phyloP scores from a whole-genome alignment of 192 early-diverging fungal species.

The Neocallimastix lanati region DNA sequence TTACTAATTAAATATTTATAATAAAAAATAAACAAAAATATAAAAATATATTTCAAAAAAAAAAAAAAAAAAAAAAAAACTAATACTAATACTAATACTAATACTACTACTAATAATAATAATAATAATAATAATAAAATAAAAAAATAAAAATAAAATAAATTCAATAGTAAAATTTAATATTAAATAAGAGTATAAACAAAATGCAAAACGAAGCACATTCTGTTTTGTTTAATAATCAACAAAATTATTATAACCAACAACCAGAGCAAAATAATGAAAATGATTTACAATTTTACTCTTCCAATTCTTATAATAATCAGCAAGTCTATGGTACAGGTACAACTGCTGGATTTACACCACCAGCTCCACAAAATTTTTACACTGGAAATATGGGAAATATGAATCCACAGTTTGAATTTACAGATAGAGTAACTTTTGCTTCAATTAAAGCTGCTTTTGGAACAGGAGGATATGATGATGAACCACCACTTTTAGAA shows the following conservation, averaged over 20 bases:
- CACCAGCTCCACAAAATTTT: background rate
- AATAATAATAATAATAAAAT: no score
- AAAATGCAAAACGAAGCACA: background rate
- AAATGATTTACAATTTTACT: background rate
- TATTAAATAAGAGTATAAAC: no score
- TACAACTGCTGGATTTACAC: background rate
- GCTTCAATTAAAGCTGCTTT: conserved; percentile 45
- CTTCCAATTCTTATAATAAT: background rate
- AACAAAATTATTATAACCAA: background rate
- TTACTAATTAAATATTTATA: no score
- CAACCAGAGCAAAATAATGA: background rate
- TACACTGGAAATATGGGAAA: background rate
- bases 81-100: no score
- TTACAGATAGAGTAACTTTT: background rate
- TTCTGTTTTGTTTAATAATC: background rate
- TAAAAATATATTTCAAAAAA: no score
- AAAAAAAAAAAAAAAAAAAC: no score
- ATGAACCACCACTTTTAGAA: conserved; percentile 85
- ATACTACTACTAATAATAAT: no score
- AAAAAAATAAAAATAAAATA: no score
- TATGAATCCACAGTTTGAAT: background rate
- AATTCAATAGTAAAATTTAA: no score
- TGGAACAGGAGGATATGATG: conserved; percentile 75
- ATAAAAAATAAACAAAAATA: no score
- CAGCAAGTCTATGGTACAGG: background rate